Evolutionary conservation across 176 grass and related monocot genomes (phyloP).

Genomic region (Carex pumila): DNA sequence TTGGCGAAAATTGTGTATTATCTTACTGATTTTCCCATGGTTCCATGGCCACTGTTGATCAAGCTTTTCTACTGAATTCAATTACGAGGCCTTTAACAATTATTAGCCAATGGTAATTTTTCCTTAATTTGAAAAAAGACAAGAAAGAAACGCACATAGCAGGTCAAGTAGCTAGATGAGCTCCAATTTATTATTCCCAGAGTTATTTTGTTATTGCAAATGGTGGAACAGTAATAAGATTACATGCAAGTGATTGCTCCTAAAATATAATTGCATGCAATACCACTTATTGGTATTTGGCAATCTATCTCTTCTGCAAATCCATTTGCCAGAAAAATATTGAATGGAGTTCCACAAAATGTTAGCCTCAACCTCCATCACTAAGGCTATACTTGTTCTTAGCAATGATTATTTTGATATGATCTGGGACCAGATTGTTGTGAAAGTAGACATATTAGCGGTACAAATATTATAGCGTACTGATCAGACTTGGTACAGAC

Average conservation of each 20-base stretch:
- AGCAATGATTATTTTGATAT: background rate
- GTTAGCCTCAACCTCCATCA: background rate
- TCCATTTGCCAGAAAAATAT: background rate
- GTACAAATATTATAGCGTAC: background rate
- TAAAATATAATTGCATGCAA: background rate
- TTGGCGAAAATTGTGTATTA: background rate
- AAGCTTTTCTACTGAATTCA: background rate
- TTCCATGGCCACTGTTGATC: background rate
- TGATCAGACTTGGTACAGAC: background rate
- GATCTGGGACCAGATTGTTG: background rate
- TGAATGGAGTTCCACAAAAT: background rate
- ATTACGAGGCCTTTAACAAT: background rate
- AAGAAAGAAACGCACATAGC: background rate
- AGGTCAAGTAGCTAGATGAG: background rate
- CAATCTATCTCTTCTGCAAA: background rate
- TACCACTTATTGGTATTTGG: background rate
- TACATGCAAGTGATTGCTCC: too few relatives aligned
- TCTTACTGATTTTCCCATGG: background rate
- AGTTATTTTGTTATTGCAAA: constrained; percentile 1
- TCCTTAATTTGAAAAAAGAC: background rate
- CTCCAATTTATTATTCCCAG: background rate
- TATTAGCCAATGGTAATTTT: background rate
- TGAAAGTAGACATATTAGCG: background rate
- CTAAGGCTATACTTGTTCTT: background rate
- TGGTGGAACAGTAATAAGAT: background rate